Percentiles rank a stretch among this genome's conserved stretches.
phyloP scores from a whole-genome alignment of 192 early-diverging fungal genomes.

The Coemansia sp. region DNA sequence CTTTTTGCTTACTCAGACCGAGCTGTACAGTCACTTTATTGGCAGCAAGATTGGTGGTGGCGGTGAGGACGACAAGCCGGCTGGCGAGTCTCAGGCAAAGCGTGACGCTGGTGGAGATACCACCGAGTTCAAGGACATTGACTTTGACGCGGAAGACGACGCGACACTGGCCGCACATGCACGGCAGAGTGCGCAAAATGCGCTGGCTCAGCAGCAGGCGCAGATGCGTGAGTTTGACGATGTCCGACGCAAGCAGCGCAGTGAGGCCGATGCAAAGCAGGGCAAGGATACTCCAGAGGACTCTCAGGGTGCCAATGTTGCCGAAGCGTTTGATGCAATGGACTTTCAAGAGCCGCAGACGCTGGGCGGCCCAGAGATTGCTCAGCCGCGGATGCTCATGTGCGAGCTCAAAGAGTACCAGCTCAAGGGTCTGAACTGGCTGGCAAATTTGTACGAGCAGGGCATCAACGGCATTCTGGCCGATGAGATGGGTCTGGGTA shows the following conservation, averaged over 20 bases:
- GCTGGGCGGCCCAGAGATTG: constrained; percentile 69
- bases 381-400: constrained; percentile 84
- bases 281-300: constrained; percentile 9
- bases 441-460: constrained; percentile 92
- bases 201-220: constrained; percentile 67
- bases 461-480: constrained; percentile 98
- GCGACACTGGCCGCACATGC: constrained; percentile 67
- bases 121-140: constrained; percentile 58
- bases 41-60: constrained; percentile 67
- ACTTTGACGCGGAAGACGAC: constrained; percentile 82
- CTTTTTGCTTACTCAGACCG: constrained; percentile 90
- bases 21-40: constrained; percentile 90
- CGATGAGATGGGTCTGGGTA: constrained; percentile 98
- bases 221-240: constrained; percentile 72
- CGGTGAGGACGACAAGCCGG: background rate
- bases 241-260: constrained; percentile 16
- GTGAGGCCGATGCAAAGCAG: background rate
- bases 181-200: constrained; percentile 70
- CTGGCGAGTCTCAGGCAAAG: background rate
- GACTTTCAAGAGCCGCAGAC: constrained; percentile 82
- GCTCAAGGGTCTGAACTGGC: constrained; percentile 97
- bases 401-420: constrained; percentile 94
- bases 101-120: background rate
- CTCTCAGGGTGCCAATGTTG: constrained; percentile 41
- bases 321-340: constrained; percentile 70